Conservation (phyloP, 495 filamentous ascomycete genomes). For the Lophiotrema nucula region DNA sequence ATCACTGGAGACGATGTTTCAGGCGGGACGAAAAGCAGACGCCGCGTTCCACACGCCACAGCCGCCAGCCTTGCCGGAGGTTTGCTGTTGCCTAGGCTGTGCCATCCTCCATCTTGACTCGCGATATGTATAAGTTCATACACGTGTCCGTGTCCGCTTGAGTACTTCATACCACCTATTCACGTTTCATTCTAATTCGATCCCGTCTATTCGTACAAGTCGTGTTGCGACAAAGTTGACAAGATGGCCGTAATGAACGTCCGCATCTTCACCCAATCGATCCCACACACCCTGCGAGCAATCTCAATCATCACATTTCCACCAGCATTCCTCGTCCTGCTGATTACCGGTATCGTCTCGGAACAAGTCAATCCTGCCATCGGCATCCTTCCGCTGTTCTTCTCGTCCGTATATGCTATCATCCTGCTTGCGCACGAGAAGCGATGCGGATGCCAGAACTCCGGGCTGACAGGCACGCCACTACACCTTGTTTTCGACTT, state of each 20-base stretch:
- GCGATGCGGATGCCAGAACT: slow-evolving; percentile 10
- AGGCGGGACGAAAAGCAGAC: too few relatives aligned
- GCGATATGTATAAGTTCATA: neutral
- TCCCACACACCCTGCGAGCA: slow-evolving; percentile 13
- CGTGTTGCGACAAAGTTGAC: neutral
- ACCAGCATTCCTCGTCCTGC: slow-evolving; percentile 25
- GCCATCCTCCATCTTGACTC: neutral
- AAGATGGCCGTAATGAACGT: neutral
- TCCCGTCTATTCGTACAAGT: neutral
- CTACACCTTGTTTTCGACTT: slow-evolving; percentile 12
- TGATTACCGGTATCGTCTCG: slow-evolving; percentile 19
- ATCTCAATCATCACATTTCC: slow-evolving; percentile 20
- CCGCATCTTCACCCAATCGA: slow-evolving; percentile 13
- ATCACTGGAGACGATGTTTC: neutral
- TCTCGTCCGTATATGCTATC: slow-evolving; percentile 16
- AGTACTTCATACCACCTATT: neutral
- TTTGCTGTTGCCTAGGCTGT: neutral
- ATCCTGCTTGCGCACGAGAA: slow-evolving; percentile 15
- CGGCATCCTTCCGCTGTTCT: slow-evolving; percentile 18
- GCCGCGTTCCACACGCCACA: too few relatives aligned
- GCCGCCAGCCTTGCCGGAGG: neutral
- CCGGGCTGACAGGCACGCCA: slow-evolving; percentile 12
- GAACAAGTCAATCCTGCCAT: slow-evolving; percentile 17
- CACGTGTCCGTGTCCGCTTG: neutral
- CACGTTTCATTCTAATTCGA: neutral